Base-by-base conservation (phyloP, 2,329 filamentous ascomycete species). In the Aplosporella prunicola region DNA sequence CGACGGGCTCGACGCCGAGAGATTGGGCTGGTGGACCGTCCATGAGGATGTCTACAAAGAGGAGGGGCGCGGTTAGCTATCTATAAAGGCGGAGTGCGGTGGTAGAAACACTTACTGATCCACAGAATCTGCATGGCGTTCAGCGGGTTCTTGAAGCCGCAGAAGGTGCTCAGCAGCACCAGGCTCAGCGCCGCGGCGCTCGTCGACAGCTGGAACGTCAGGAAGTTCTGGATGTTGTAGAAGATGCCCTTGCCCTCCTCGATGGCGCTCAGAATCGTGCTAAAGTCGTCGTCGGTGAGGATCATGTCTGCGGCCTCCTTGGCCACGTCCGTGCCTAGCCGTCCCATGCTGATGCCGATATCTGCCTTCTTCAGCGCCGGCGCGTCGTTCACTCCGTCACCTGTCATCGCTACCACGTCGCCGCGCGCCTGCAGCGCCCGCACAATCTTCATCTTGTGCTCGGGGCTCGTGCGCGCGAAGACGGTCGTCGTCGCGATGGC, bases 111-210 rank as follows among this genome's bases (percentile, higher is more conserved):
- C n/a, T n/a, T 67, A 95, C 89, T 98, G 54, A 98, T 98, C 91
- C 91, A 98, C 27, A 98, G 73, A 66, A 98, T 98, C 66, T 98
- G 91, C 91, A 98, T 98, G 33, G 91, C 87, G 58, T 98, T 98
- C 43, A 98, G 71, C 30, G 91, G 93, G 56, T 91, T 94, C 63
- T 86, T 88, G 66, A 93, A 91, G 25, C 91, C 91, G 44, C 95
- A 73, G 49, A 85, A 82, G 20, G 87, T 95, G 68, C 88, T 95
- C 52, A 98, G 63, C 48, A 98, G 76, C 13, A 98, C 91, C 37
- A 98, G 71, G 41, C 83, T 86, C 47, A 98, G 68, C 43, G 91
- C 87, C 38, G 93, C 91, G 14, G 93, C 91, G 57, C 87, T 95
- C 32, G 91, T 98, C 61, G 88, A 95, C 41, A 98, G 74, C 66